These are phyloP conservation scores for Xylariaceae sp. DNA, from an alignment of 2,329 filamentous ascomycete genomes.

Conservation along the genomic window DNA sequence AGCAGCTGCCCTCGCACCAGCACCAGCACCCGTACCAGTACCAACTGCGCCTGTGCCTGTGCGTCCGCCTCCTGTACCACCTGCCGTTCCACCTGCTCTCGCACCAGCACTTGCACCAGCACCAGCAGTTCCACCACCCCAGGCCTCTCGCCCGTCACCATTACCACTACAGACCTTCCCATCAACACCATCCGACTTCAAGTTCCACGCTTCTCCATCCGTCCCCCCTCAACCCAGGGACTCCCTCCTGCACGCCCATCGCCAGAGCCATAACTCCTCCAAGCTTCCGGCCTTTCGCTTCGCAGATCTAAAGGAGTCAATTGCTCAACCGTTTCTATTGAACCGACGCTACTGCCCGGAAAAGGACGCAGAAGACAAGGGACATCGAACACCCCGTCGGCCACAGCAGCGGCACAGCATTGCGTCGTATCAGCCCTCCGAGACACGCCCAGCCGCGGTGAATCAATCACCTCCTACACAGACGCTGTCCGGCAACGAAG, in stretches of 20 bases:
- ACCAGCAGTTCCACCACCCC: constrained; percentile 6
- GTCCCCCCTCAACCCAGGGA: constrained; percentile 8
- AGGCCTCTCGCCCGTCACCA: constrained; percentile 8
- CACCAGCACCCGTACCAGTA: neutral
- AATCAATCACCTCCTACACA: constrained; percentile 23
- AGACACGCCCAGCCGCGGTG: constrained; percentile 25
- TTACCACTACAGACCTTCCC: neutral
- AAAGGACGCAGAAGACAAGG: constrained; percentile 11
- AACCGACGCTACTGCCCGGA: constrained; percentile 31
- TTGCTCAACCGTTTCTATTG: constrained; percentile 33
- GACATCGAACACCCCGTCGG: no score
- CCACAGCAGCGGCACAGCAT: neutral
- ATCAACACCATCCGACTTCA: constrained; percentile 5
- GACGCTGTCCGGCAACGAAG: constrained; percentile 15
- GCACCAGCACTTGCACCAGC: neutral
- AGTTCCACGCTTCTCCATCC: constrained; percentile 2
- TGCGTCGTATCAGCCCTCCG: constrained; percentile 29
- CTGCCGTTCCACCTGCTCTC: neutral
- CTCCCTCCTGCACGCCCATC: constrained; percentile 40
- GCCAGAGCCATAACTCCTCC: constrained; percentile 50
- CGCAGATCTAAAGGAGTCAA: constrained; percentile 41
- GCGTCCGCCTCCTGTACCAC: neutral
- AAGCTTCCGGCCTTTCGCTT: constrained; percentile 53
- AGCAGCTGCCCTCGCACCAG: no score
- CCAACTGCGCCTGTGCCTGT: neutral